Conservation (phyloP, 2,329 filamentous ascomycete genomes). For the Phialemoniopsis sp. region DNA sequence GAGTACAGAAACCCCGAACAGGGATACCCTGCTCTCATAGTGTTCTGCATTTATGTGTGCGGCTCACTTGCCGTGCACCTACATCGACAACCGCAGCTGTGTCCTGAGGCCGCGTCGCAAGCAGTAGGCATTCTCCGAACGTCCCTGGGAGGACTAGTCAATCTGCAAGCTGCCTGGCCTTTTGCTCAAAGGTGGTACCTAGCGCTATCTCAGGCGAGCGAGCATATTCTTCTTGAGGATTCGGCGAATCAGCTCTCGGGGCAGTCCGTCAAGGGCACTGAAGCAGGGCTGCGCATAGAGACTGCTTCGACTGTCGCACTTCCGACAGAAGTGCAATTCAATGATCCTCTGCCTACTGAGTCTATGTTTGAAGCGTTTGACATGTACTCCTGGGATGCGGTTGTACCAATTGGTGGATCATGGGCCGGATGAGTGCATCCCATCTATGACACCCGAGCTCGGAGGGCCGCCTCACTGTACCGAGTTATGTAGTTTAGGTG, state of each 20-base stretch:
- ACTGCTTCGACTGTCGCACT: not conserved
- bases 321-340: conserved; percentile 1
- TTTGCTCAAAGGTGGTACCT: conserved; percentile 1
- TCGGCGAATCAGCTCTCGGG: not conserved
- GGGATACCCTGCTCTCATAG: conserved; percentile 25
- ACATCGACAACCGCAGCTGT: conserved; percentile 21
- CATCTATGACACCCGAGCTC: too few relatives aligned
- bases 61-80: conserved; percentile 26
- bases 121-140: conserved; percentile 19
- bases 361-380: conserved; percentile 2
- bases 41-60: conserved; percentile 31
- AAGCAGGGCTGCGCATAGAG: not conserved
- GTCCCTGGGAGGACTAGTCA: conserved; percentile 15
- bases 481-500: too few relatives aligned
- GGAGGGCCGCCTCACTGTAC: too few relatives aligned
- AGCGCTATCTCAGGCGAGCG: not conserved
- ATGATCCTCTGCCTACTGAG: not conserved
- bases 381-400: not conserved
- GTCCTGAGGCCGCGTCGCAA: conserved; percentile 13
- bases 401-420: too few relatives aligned
- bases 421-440: too few relatives aligned
- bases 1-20: too few relatives aligned
- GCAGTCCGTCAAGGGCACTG: not conserved
- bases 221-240: not conserved
- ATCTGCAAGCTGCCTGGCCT: conserved; percentile 18